Conservation (phyloP, 176 grass and related monocot species). For the Rhynchospora breviuscula region DNA sequence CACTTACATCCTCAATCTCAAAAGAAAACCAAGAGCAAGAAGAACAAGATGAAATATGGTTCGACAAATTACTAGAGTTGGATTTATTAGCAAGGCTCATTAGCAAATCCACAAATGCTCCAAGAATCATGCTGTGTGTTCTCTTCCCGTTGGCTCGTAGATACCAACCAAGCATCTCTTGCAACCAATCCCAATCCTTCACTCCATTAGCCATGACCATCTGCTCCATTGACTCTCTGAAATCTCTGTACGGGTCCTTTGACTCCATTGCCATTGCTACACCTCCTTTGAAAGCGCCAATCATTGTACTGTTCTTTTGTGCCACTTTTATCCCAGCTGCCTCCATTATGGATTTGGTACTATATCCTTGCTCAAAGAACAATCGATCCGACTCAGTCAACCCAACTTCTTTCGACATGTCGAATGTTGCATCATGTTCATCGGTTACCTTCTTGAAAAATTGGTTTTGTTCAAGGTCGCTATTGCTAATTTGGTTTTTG, state of each 20-base stretch:
- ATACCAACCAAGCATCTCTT: constrained; percentile 90
- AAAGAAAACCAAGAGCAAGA: constrained; percentile 19
- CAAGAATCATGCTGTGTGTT: constrained; percentile 63
- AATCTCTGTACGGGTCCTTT: constrained; percentile 54
- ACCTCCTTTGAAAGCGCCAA: constrained; percentile 33
- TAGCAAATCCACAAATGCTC: constrained; percentile 76
- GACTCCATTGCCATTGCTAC: constrained; percentile 61
- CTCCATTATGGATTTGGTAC: constrained; percentile 43
- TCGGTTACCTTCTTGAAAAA: background rate
- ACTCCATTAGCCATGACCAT: constrained; percentile 58
- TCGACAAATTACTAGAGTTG: constrained; percentile 4
- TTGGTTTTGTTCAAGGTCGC: background rate
- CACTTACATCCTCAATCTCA: constrained; percentile 6
- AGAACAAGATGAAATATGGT: constrained; percentile 23
- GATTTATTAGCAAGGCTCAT: constrained; percentile 31
- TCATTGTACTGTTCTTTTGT: background rate
- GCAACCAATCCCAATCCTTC: constrained; percentile 64
- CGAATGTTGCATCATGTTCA: background rate
- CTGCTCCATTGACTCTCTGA: constrained; percentile 78
- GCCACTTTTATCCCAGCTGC: background rate
- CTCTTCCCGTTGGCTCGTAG: constrained; percentile 61
- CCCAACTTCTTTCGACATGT: background rate
- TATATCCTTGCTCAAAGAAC: constrained; percentile 39
- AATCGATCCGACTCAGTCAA: constrained; percentile 36
- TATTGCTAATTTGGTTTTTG: background rate